Base-by-base conservation (phyloP, 2,329 filamentous ascomycete species). In the Rhynchosporium graminicola region DNA sequence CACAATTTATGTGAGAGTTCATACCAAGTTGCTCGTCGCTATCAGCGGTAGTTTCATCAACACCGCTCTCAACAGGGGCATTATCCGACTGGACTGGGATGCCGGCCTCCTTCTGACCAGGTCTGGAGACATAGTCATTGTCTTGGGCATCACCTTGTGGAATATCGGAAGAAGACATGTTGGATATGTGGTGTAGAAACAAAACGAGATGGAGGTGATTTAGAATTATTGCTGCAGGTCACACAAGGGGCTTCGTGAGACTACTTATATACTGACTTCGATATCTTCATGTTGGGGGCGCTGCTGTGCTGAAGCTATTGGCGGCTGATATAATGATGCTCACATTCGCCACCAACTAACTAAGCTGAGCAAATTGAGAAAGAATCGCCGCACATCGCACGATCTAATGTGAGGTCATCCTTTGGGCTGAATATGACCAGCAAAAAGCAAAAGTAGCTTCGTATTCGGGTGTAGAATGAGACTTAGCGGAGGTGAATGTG, bases 21-120 rank as follows among this genome's bases (percentile, higher is more conserved):
- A 20, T 70, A 77, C 76, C 73, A 5, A 78, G 70, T 59, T 76
- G 74, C 62, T 67, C 67, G 51, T 77, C 76, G 0, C 70, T 69
- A 57, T 78, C 74, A 10, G 74, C 75, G 8, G 62, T 70, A 7
- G 61, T 59, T 2, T 60, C 66, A 12, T 75, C 71, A 33, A 76
- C 71, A 3, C 61, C 61, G 50, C 76, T 74, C 47, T 76, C 76
- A 3, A 78, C 61, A 8, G 64, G 63, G 28, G 69, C 72, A 5
- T 68, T 60, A 45, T 77, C 77, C 0, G 71, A 68, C 20, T 76
- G 70, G 2, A 78, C 76, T 3, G 74, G 71, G 20, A 77, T 73
- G 65, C 59, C 54, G 13, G 42, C 64, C 1, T 63, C 36, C 15
- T 66, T 67, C 54, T 73, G 65, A 28, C 74, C 74, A 38, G 71